A percentile compares a stretch with the other conserved stretches of the same genome.
Conservation (phyloP, 2,329 filamentous ascomycete genomes). For the Hypoxylon sp. region DNA sequence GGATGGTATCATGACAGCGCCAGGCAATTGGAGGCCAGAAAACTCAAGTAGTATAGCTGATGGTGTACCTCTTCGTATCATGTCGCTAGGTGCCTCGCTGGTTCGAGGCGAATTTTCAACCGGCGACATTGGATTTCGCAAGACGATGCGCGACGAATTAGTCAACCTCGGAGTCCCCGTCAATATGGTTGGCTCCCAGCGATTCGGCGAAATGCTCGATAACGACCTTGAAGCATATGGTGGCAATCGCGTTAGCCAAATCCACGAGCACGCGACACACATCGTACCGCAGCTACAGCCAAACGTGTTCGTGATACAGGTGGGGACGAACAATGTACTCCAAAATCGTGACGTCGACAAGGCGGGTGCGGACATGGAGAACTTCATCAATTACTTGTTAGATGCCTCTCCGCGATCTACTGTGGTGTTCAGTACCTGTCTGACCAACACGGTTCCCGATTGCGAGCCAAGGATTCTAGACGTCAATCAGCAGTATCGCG, state of each 20-base stretch:
- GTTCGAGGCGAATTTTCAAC: conserved; percentile 51
- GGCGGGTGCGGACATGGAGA: conserved; percentile 48
- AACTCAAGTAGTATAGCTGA: conserved; percentile 50
- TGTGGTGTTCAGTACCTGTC: conserved; percentile 52
- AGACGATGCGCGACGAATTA: conserved; percentile 50
- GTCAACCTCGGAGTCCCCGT: conserved; percentile 43
- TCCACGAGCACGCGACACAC: conserved; percentile 49
- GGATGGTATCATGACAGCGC: conserved; percentile 27
- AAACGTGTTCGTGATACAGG: conserved; percentile 55
- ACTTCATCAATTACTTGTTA: conserved; percentile 53
- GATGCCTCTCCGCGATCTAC: conserved; percentile 49
- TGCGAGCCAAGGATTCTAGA: conserved; percentile 50
- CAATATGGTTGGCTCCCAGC: conserved; percentile 55
- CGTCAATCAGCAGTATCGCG: conserved; percentile 52
- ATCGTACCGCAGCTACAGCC: conserved; percentile 50
- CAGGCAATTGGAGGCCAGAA: conserved; percentile 44
- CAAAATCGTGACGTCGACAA: conserved; percentile 49
- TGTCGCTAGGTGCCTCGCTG: conserved; percentile 53
- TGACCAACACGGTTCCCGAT: conserved; percentile 51
- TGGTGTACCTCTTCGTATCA: conserved; percentile 52
- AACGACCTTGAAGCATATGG: conserved; percentile 55
- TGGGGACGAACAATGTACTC: conserved; percentile 55
- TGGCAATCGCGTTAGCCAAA: conserved; percentile 51
- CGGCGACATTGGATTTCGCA: conserved; percentile 48
- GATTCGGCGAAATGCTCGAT: conserved; percentile 53